phyloP scores from a whole-genome alignment of 495 filamentous ascomycete genomes.

The Neohortaea acidophila region DNA sequence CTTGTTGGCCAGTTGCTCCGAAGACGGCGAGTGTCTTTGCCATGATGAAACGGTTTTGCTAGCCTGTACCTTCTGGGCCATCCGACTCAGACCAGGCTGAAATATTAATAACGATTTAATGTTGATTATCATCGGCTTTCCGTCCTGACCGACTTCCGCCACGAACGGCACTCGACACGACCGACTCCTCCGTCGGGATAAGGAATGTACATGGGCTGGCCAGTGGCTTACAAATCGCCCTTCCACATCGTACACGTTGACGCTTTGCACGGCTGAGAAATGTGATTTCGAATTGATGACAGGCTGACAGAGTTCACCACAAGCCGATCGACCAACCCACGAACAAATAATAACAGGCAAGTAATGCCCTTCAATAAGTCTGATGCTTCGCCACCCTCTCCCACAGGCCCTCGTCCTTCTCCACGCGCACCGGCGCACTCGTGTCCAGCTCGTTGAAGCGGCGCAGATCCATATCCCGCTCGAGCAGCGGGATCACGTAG shows the following conservation, averaged over 20 bases:
- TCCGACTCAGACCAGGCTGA: no score
- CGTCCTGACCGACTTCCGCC: no score
- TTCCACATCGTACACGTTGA: no score
- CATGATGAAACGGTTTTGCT: slow-evolving; percentile 8
- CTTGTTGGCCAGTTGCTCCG: slow-evolving; percentile 19
- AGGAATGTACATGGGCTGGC: no score
- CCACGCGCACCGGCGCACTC: slow-evolving; percentile 29
- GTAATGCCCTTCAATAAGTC: slow-evolving; percentile 1
- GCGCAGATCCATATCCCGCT: slow-evolving; percentile 48
- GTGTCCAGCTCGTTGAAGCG: slow-evolving; percentile 44
- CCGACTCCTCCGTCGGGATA: no score
- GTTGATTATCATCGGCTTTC: no score
- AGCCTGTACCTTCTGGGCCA: no score
- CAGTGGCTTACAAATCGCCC: no score
- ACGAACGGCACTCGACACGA: no score
- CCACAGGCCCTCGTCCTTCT: slow-evolving; percentile 13
- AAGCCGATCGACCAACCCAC: background rate
- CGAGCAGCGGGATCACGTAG: slow-evolving; percentile 47
- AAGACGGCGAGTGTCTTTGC: slow-evolving; percentile 17
- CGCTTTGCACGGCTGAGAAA: no score
- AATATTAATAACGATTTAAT: no score
- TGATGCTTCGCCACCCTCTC: slow-evolving; percentile 17
- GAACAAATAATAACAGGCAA: background rate
- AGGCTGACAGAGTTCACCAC: background rate
- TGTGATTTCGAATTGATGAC: no score